Base-by-base conservation (phyloP, 768 basidiomycete species). In the Suillus weaverae region DNA sequence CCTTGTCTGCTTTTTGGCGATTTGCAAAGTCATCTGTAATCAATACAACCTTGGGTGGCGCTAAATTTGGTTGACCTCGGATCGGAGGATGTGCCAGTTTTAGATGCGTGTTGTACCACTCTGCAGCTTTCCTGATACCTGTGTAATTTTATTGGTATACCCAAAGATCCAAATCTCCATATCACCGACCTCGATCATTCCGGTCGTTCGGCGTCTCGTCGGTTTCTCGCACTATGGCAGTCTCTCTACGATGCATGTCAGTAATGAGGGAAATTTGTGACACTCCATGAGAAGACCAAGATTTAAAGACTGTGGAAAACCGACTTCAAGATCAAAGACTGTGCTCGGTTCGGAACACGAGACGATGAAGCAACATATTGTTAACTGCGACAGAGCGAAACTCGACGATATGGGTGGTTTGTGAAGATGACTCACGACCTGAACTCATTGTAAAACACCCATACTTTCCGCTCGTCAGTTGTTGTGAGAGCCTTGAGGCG, bases 11-110 rank as follows among this genome's bases (percentile, higher is more conserved):
- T 67, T 90, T 90, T 69, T 84, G 81, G 64, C 91, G 79, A 75
- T 97, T 97, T 1, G 87, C 91, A 33, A 83, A 87, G 72, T 99
- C 97, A 74, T 99, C 94, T 0, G 95, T 95, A 67, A 99, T 80
- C 10, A 99, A 83, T 3, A 99, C 81, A 50, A 97, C 84, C 4
- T 81, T 81, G 2, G 92, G 89, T 2, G 83, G 66, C 46, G 78
- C 76, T 41, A 74, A 77, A 11, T 76, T 68, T 8, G 78, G 69
- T 68, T 83, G 84, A 2, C 85, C 86, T 32, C 84, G 85, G 60
- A 85, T 74, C 16, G 81, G 81, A 35, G 82, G 85, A 16, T 80
- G 82, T 6, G 79, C 83, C 4, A 85, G 77, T 0, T 78, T 73
- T 57, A 97, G 77, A 72, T 97, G 94, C 2, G 84, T 73, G 51